These are phyloP conservation scores for Hericium erinaceus DNA, from an alignment of 768 basidiomycete genomes.

Conservation along the genomic window DNA sequence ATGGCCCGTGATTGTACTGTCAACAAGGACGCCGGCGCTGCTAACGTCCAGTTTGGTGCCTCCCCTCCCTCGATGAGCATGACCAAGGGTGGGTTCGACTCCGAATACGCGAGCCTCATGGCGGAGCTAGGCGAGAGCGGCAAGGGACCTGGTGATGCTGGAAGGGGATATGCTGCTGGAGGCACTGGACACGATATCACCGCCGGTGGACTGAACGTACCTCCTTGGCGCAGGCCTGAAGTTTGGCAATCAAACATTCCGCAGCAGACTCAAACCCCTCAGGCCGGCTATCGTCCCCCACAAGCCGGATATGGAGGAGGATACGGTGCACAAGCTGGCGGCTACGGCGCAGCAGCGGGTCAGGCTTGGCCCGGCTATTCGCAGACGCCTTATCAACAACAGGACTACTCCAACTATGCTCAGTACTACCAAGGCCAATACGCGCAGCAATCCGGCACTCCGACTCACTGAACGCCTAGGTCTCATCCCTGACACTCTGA, in stretches of 20 bases:
- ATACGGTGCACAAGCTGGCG: conserved; percentile 11
- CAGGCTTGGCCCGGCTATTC: not conserved
- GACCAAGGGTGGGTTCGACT: conserved; percentile 81
- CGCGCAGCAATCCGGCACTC: conserved; percentile 57
- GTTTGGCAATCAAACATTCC: conserved; percentile 56
- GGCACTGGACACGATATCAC: conserved; percentile 49
- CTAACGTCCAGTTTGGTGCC: conserved; percentile 46
- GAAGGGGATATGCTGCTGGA: conserved; percentile 48
- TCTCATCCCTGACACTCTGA: conserved; percentile 21
- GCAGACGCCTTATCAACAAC: conserved; percentile 26
- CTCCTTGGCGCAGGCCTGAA: conserved; percentile 88
- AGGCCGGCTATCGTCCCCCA: conserved; percentile 57
- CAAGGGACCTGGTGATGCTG: conserved; percentile 44
- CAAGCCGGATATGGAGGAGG: conserved; percentile 42
- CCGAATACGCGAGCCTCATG: conserved; percentile 96
- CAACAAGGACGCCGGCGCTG: conserved; percentile 41
- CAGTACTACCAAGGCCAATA: conserved; percentile 88
- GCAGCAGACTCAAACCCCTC: conserved; percentile 25
- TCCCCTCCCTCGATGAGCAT: conserved; percentile 35
- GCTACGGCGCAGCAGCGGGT: conserved; percentile 9
- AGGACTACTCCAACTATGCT: conserved; percentile 78
- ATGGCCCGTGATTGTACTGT: conserved; percentile 98
- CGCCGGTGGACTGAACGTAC: conserved; percentile 64
- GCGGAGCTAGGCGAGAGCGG: conserved; percentile 90
- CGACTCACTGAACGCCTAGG: conserved; percentile 21